phyloP scores from a whole-genome alignment of 2,329 filamentous ascomycete species.

The Gnomoniopsis sp. region DNA sequence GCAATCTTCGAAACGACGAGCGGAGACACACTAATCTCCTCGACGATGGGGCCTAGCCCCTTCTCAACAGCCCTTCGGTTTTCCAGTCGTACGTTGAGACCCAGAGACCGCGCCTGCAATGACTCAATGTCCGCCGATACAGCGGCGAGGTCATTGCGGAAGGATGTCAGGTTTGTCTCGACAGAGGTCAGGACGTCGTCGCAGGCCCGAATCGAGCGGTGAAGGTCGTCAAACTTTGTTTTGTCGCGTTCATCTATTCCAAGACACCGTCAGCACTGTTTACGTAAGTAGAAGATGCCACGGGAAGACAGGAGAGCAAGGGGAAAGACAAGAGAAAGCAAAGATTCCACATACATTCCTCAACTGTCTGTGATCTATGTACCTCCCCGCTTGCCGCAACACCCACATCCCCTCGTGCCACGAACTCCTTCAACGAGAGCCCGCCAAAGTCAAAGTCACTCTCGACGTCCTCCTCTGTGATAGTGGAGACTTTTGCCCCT shows the following conservation, averaged over 20 bases:
- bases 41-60: slow-evolving; percentile 80
- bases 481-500: slow-evolving; percentile 18
- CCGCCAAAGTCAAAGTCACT: slow-evolving; percentile 75
- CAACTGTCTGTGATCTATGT: slow-evolving; percentile 58
- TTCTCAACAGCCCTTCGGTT: slow-evolving; percentile 90
- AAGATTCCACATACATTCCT: slow-evolving; percentile 61
- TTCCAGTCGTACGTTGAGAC: slow-evolving; percentile 78
- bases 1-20: slow-evolving; percentile 78
- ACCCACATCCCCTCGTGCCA: slow-evolving; percentile 30
- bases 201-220: slow-evolving; percentile 83
- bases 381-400: slow-evolving; percentile 24
- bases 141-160: slow-evolving; percentile 85
- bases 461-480: slow-evolving; percentile 53
- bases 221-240: slow-evolving; percentile 83
- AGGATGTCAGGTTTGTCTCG: slow-evolving; percentile 86
- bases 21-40: slow-evolving; percentile 87
- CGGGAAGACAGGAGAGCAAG: slow-evolving; percentile 6
- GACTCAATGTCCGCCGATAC: slow-evolving; percentile 96
- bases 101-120: slow-evolving; percentile 79
- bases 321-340: slow-evolving; percentile 25
- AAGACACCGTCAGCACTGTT: slow-evolving; percentile 14
- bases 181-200: slow-evolving; percentile 93
- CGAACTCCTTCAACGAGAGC: slow-evolving; percentile 72
- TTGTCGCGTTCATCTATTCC: slow-evolving; percentile 71
- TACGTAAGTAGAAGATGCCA: slow-evolving; percentile 1